These are phyloP conservation scores for Colletotrichum sp. DNA, from an alignment of 2,329 filamentous ascomycete species.

Conservation along the genomic window DNA sequence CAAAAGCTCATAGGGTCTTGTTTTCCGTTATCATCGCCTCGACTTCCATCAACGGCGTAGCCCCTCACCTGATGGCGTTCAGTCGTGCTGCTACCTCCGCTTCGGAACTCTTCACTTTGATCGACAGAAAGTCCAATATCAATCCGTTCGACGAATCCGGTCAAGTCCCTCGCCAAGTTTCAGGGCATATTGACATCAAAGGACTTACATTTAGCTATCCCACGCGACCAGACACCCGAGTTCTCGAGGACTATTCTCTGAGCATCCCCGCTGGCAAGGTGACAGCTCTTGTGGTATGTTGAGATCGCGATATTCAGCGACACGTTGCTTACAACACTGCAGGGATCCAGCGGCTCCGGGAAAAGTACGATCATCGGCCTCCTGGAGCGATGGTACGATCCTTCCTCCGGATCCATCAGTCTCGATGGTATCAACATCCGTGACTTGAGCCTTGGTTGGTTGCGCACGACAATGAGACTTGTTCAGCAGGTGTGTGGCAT, in stretches of 20 bases:
- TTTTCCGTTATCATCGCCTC: slow-evolving; percentile 30
- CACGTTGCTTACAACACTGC: slow-evolving; percentile 26
- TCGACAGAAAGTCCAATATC: slow-evolving; percentile 29
- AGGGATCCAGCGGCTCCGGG: slow-evolving; percentile 65
- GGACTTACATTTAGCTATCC: slow-evolving; percentile 73
- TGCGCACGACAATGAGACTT: slow-evolving; percentile 33
- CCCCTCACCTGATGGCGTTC: slow-evolving; percentile 26
- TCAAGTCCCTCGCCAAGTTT: slow-evolving; percentile 34
- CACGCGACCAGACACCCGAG: slow-evolving; percentile 67
- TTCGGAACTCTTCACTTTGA: slow-evolving; percentile 27
- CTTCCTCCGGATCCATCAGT: slow-evolving; percentile 26
- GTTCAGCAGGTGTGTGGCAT: slow-evolving; percentile 29
- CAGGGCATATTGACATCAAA: slow-evolving; percentile 62
- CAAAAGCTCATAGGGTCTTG: slow-evolving; percentile 23
- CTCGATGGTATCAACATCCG: slow-evolving; percentile 31
- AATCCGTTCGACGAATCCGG: slow-evolving; percentile 23
- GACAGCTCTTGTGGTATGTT: slow-evolving; percentile 64
- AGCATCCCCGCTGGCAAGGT: slow-evolving; percentile 68
- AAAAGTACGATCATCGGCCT: slow-evolving; percentile 75
- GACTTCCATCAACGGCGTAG: slow-evolving; percentile 21
- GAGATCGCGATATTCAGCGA: slow-evolving; percentile 38
- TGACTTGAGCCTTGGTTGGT: slow-evolving; percentile 31
- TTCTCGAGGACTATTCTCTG: slow-evolving; percentile 67
- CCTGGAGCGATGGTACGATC: slow-evolving; percentile 67
- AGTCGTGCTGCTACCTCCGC: slow-evolving; percentile 26